Evolutionary conservation across 306 rosid genomes (phyloP), one percentile per base, ranked within the genome.

Genomic region (Biancaea sappan): DNA sequence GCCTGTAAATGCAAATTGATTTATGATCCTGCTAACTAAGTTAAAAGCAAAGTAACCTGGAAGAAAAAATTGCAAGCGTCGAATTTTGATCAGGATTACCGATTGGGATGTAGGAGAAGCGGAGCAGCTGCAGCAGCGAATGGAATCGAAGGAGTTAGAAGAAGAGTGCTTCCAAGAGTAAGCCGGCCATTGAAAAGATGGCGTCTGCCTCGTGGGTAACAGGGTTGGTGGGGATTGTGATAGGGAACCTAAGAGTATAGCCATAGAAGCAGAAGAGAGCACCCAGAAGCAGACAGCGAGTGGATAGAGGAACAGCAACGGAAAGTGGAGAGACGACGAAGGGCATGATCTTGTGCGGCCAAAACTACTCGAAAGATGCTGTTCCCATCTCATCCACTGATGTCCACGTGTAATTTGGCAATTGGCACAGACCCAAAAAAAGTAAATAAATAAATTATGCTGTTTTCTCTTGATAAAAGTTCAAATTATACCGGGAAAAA

Each of bases 11-110:
- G 13, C 13, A 29, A 28, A 58, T 16, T 14, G 64, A 15, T 29
- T 29, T 2, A 57, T 6, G 62, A 26, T 22, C 2, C 58, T 52
- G 29, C 29, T 7, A 14, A 52, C 3, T 28, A 52, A 52, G 22
- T 22, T 15, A 52, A 52, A 29, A 22, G 3, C 25, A 21, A 22
- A 51, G 2, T 2, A 48, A n/a, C 25, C 54, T 18, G 26, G 15
- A 60, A 60, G 66, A 57, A n/a, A 26, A 25, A 18, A 3, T 21
- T 24, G 8, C 18, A 37, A 53, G 7, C 3, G 35, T 22, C 4
- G 18, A 26, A 60, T 52, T 16, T 34, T 35, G 51, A 66, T 50
- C 44, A 66, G 80, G 68, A 41, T 65, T 82, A 82, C 83, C 86
- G 71, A 25, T 46, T 44, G 80, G 34, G 52, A 34, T 29, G 25